Conservation (phyloP, 352 stramenopile genomes). For the Thraustochytrium sp. region DNA sequence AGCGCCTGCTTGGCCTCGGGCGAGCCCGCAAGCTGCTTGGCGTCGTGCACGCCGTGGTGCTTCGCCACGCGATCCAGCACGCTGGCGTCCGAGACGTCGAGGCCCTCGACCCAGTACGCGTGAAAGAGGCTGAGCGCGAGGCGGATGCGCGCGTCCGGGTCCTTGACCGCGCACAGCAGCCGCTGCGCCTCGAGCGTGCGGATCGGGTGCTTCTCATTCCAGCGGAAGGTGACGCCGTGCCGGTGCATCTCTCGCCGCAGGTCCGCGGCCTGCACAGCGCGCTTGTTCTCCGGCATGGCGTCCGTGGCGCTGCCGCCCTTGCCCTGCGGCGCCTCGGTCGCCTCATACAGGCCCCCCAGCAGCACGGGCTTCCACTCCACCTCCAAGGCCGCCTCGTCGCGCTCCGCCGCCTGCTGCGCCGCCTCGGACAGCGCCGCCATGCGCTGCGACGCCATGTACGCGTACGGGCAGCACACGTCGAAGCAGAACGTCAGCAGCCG, state of each 20-base stretch:
- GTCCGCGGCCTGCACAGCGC: neutral
- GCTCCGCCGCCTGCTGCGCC: neutral
- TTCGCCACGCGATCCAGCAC: slow-evolving; percentile 1
- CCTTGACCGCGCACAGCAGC: neutral
- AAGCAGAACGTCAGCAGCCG: slow-evolving; percentile 16
- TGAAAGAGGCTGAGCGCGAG: neutral
- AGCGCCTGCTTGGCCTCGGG: neutral
- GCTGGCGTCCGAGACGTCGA: neutral
- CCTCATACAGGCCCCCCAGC: neutral
- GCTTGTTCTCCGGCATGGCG: slow-evolving; percentile 10
- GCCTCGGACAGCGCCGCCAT: neutral
- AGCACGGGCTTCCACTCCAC: slow-evolving; percentile 3
- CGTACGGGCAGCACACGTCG: slow-evolving; percentile 28
- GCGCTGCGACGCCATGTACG: slow-evolving; percentile 20
- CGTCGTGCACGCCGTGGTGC: neutral
- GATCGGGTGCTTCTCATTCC: neutral
- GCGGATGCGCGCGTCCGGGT: neutral
- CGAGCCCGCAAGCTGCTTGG: neutral
- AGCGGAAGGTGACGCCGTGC: neutral
- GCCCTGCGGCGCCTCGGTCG: neutral
- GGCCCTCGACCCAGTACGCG: slow-evolving; percentile 1
- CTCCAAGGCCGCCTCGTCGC: neutral
- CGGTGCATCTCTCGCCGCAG: neutral
- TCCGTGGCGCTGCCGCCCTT: neutral
- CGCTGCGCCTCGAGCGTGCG: neutral